These are phyloP conservation scores for Kwoniella sp. DNA, from an alignment of 768 basidiomycete species.

Conservation along the genomic window DNA sequence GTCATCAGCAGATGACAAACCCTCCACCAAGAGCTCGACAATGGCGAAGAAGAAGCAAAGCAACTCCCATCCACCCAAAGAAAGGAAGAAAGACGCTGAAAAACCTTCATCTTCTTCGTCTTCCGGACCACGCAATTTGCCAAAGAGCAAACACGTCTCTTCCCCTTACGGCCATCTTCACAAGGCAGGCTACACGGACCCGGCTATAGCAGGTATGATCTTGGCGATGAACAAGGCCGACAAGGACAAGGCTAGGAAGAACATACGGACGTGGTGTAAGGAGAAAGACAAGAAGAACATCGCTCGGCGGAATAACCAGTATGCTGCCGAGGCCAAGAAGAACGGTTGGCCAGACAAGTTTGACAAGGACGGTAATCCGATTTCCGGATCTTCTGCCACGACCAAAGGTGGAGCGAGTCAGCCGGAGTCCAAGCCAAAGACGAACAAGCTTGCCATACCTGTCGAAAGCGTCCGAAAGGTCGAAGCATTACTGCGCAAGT, in stretches of 20 bases:
- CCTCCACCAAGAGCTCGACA: too few species aligned
- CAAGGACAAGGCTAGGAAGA: conserved; percentile 10
- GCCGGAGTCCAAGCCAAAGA: background rate
- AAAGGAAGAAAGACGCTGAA: background rate
- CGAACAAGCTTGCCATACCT: conserved; percentile 11
- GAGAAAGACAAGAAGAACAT: conserved; percentile 15
- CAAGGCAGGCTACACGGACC: conserved; percentile 11
- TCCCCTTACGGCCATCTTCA: conserved; percentile 8
- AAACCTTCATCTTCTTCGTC: background rate
- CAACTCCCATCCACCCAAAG: background rate
- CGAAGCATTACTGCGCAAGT: background rate
- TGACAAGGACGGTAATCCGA: conserved; percentile 5
- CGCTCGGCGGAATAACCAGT: conserved; percentile 14
- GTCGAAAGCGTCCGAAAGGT: conserved; percentile 11
- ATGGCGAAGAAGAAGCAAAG: too few species aligned
- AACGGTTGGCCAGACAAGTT: conserved; percentile 2
- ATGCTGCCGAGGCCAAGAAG: conserved; percentile 12
- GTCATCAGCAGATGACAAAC: background rate
- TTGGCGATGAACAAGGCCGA: conserved; percentile 7
- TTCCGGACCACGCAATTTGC: conserved; percentile 7
- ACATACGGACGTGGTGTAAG: conserved; percentile 8
- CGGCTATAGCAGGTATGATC: conserved; percentile 25
- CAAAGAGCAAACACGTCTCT: conserved; percentile 7
- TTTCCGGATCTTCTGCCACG: conserved; percentile 1
- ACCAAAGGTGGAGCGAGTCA: background rate